Evolutionary conservation across 352 stramenopile genomes (phyloP).

Genomic region (Phytophthora pluvialis): DNA sequence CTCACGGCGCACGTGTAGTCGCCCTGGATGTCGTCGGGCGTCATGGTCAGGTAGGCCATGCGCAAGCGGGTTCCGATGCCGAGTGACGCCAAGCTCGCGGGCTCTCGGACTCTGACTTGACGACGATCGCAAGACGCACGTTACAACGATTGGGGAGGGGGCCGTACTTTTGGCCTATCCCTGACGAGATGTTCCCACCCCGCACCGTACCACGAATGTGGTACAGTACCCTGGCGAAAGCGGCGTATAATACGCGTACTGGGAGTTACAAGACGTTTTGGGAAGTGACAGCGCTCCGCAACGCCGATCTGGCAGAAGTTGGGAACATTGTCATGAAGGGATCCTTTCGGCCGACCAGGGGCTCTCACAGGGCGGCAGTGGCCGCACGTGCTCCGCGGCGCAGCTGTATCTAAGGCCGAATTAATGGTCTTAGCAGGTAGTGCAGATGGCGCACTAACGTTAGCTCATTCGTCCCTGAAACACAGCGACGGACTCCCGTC

Average conservation of each 20-base stretch:
- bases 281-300: too few relatives aligned
- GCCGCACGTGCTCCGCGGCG: neutral
- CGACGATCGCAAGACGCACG: slow-evolving; percentile 18
- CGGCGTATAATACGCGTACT: neutral
- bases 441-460: neutral
- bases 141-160: slow-evolving; percentile 6
- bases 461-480: neutral
- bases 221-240: neutral
- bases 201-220: neutral
- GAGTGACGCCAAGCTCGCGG: neutral
- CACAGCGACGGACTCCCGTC: neutral
- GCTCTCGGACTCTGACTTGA: slow-evolving; percentile 18
- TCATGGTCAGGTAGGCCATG: slow-evolving; percentile 54
- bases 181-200: slow-evolving; percentile 1
- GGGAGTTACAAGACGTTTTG: too few relatives aligned
- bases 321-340: too few relatives aligned
- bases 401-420: neutral
- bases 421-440: neutral
- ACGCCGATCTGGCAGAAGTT: too few relatives aligned
- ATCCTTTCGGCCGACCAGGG: too few relatives aligned
- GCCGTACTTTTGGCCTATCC: slow-evolving; percentile 6
- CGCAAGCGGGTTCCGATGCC: too few relatives aligned
- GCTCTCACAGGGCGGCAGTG: neutral
- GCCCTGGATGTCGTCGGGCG: slow-evolving; percentile 83
- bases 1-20: slow-evolving; percentile 67